Evolutionary conservation across 2,329 filamentous ascomycete genomes (phyloP).

Genomic region (Penicillium corylophilum): DNA sequence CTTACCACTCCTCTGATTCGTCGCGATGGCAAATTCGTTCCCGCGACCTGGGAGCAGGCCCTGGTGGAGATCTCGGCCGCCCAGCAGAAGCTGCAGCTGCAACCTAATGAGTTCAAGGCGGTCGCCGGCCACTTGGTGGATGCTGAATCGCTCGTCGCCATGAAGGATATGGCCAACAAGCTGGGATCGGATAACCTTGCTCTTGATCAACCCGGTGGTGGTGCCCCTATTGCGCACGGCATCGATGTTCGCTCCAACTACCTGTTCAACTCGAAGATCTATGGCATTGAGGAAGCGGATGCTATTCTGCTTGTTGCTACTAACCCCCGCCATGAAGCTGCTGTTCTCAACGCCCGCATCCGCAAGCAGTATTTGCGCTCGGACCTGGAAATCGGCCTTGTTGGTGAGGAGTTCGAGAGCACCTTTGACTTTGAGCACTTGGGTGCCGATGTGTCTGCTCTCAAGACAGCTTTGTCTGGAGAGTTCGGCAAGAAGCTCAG

Average conservation of each 20-base stretch:
- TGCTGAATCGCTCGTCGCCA: constrained; percentile 88
- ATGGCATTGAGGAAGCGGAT: constrained; percentile 91
- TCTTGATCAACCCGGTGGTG: constrained; percentile 83
- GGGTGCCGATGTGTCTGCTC: constrained; percentile 71
- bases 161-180: constrained; percentile 96
- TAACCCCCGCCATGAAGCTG: constrained; percentile 93
- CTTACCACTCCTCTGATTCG: constrained; percentile 89
- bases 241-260: constrained; percentile 93
- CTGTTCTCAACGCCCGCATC: constrained; percentile 92
- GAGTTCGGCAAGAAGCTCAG: constrained; percentile 91
- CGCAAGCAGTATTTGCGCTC: constrained; percentile 97
- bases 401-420: constrained; percentile 87
- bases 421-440: constrained; percentile 96
- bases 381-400: constrained; percentile 85
- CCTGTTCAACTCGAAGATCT: constrained; percentile 93
- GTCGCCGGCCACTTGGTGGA: constrained; percentile 89
- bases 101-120: constrained; percentile 93
- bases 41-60: constrained; percentile 93
- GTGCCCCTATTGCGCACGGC: constrained; percentile 82
- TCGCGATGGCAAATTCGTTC: constrained; percentile 84
- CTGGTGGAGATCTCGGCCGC: constrained; percentile 81
- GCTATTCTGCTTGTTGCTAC: constrained; percentile 88
- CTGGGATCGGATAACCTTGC: constrained; percentile 95
- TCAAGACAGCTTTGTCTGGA: constrained; percentile 83
- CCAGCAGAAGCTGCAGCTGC: constrained; percentile 74